Evolutionary conservation across 1,139 yeast genomes (phyloP).

Genomic region (Candida pseudoviswanathii): DNA sequence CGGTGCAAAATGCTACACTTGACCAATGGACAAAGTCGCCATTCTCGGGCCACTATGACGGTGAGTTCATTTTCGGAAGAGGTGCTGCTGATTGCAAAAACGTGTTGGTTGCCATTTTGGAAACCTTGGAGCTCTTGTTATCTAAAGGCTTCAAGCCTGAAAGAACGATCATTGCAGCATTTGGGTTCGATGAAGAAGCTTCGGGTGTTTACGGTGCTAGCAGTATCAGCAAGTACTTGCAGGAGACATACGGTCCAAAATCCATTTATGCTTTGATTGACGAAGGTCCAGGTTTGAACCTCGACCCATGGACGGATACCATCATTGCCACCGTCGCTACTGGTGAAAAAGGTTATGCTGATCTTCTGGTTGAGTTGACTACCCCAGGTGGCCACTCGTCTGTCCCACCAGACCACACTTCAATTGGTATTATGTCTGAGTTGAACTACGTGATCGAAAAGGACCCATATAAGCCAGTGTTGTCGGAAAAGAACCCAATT

Average conservation of each 20-base stretch:
- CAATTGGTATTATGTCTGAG: slow-evolving; percentile 47
- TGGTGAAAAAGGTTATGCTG: slow-evolving; percentile 46
- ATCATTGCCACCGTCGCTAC: slow-evolving; percentile 41
- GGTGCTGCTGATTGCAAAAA: slow-evolving; percentile 48
- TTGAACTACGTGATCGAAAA: slow-evolving; percentile 39
- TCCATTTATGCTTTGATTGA: slow-evolving; percentile 45
- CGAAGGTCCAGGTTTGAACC: slow-evolving; percentile 41
- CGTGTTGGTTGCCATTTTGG: slow-evolving; percentile 40
- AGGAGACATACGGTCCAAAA: slow-evolving; percentile 34
- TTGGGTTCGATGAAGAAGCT: slow-evolving; percentile 50
- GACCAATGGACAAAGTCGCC: slow-evolving; percentile 72
- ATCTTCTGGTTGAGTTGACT: slow-evolving; percentile 33
- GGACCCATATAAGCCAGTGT: slow-evolving; percentile 36
- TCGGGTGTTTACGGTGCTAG: slow-evolving; percentile 41
- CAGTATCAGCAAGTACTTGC: slow-evolving; percentile 30
- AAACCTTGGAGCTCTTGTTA: slow-evolving; percentile 39
- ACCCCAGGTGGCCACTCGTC: slow-evolving; percentile 52
- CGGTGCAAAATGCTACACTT: slow-evolving; percentile 62
- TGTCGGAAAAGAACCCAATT: slow-evolving; percentile 36
- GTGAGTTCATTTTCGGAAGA: slow-evolving; percentile 42
- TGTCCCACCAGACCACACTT: slow-evolving; percentile 48
- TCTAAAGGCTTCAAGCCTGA: slow-evolving; percentile 31
- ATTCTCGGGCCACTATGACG: slow-evolving; percentile 68
- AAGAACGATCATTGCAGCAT: slow-evolving; percentile 42
- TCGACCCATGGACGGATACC: slow-evolving; percentile 29